Base-by-base conservation (phyloP, 306 rosid genomes). In the Quercus robur region DNA sequence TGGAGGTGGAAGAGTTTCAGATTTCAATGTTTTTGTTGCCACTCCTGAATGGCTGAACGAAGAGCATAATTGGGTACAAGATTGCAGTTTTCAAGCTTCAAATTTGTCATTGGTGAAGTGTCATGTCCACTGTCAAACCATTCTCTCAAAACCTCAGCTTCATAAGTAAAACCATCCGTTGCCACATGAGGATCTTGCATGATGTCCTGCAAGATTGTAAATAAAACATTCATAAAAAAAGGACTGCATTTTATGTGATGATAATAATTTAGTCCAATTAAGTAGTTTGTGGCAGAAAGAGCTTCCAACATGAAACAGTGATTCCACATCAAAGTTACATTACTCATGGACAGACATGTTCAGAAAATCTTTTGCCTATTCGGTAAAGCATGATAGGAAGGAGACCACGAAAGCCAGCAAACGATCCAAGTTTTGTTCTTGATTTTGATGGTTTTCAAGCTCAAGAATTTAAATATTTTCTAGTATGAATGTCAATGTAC, bases 101-200 rank as follows among this genome's bases (percentile, higher is more conserved):
- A 77, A 74, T 88, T 90, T 74, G 98, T 94, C 87, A 86, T 87
- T 5, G 98, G 98, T 2, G 98, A 94, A 35, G 92, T 76, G 71
- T 88, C 88, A 17, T 86, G 87, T 31, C 97, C 98, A 31, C 90
- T 81, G 72, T 92, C 89, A 71, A 92, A 77, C 97, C 97, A 92
- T 73, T 85, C 92, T 57, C 79, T 75, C 69, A 92, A 72, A 3
- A 93, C 93, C 79, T 87, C 88, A 0, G 91, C 97, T 83, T 94
- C 98, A n/a, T 90, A 94, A 52, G 97, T 89, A 54, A 83, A 87
- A 46, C 97, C 98, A 46, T 94, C 98, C 0, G 94, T 94, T 14
- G 97, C 94, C 23, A 94, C 91, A 28, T 88, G 97, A 4, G 98
- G 98, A 83, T 90, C 93, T 71, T 70, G 81, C 98, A 92, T 94